A percentile compares a stretch with the other conserved stretches of the same genome.
phyloP scores from a whole-genome alignment of 1,284 basidiomycete genomes.

The Fistulina hepatica region DNA sequence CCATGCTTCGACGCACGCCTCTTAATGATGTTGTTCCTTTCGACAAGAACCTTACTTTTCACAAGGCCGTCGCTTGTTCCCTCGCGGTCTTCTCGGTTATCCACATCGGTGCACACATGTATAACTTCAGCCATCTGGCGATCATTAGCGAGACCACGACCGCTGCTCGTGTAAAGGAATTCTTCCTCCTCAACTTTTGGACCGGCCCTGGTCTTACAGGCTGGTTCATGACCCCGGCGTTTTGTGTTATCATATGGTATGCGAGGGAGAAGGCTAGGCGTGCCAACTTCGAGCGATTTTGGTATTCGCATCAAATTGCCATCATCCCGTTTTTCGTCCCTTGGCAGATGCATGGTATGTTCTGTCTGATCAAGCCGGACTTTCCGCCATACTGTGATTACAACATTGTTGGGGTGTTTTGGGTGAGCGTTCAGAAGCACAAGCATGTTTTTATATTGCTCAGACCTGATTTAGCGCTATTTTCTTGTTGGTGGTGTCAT shows the following conservation, averaged over 20 bases:
- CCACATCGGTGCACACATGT: slow-evolving; percentile 69
- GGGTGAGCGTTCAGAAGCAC: slow-evolving; percentile 42
- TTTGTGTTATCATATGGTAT: slow-evolving; percentile 73
- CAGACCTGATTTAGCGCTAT: slow-evolving; percentile 46
- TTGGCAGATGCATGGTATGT: slow-evolving; percentile 92
- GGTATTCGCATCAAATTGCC: slow-evolving; percentile 85
- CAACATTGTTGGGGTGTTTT: slow-evolving; percentile 84
- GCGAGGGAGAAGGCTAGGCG: slow-evolving; percentile 69
- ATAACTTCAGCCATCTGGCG: slow-evolving; percentile 68
- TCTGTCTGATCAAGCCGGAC: slow-evolving; percentile 91
- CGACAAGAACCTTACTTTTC: slow-evolving; percentile 81
- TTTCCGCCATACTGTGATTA: slow-evolving; percentile 74
- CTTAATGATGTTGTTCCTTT: slow-evolving; percentile 81
- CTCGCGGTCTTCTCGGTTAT: slow-evolving; percentile 66
- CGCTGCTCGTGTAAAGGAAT: slow-evolving; percentile 48
- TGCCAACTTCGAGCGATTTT: slow-evolving; percentile 74
- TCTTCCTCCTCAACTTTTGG: slow-evolving; percentile 66
- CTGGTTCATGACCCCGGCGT: slow-evolving; percentile 75
- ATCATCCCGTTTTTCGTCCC: slow-evolving; percentile 73
- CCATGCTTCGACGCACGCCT: slow-evolving; percentile 69
- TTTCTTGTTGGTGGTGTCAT: slow-evolving; percentile 82
- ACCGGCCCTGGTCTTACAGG: slow-evolving; percentile 87
- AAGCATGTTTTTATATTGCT: slow-evolving; percentile 5
- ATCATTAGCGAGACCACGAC: slow-evolving; percentile 43
- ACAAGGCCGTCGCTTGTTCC: slow-evolving; percentile 82